Conservation (phyloP, 805 yeast species). For the Priceomyces haplophilus region DNA sequence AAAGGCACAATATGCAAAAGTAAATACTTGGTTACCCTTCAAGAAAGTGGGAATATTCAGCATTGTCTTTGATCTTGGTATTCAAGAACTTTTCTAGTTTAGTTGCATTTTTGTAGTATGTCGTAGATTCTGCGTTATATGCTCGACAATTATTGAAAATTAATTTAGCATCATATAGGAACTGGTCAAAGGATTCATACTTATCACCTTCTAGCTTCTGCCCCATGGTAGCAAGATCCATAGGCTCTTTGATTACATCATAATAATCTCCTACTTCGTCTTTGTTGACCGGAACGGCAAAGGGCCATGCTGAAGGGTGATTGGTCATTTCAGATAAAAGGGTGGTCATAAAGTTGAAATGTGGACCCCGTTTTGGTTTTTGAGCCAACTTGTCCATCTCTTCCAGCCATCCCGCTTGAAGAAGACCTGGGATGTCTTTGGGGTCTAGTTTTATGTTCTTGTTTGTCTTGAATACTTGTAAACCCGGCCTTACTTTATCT, state of each 20-base stretch:
- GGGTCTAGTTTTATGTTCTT: constrained; percentile 62
- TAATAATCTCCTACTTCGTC: constrained; percentile 96
- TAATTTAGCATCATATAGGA: constrained; percentile 81
- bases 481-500: constrained; percentile 78
- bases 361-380: constrained; percentile 91
- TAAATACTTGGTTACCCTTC: constrained; percentile 31
- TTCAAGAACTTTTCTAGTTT: constrained; percentile 88
- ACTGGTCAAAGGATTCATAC: constrained; percentile 87
- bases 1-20: not conserved
- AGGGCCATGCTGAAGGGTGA: constrained; percentile 98
- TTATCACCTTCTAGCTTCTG: constrained; percentile 87
- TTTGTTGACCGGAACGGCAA: constrained; percentile 84
- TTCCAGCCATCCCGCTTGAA: constrained; percentile 96
- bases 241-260: constrained; percentile 94
- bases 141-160: constrained; percentile 88
- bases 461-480: constrained; percentile 59
- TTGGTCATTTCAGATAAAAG: constrained; percentile 83
- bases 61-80: constrained; percentile 78
- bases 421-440: constrained; percentile 76
- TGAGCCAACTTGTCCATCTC: constrained; percentile 98
- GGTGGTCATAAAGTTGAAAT: constrained; percentile 89
- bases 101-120: constrained; percentile 92
- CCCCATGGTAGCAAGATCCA: constrained; percentile 97
- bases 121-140: constrained; percentile 91
- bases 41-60: constrained; percentile 82